Percentiles rank a stretch among this genome's conserved stretches.
phyloP scores from a whole-genome alignment of 306 rosid genomes.

The Astragalus glycyphyllos region DNA sequence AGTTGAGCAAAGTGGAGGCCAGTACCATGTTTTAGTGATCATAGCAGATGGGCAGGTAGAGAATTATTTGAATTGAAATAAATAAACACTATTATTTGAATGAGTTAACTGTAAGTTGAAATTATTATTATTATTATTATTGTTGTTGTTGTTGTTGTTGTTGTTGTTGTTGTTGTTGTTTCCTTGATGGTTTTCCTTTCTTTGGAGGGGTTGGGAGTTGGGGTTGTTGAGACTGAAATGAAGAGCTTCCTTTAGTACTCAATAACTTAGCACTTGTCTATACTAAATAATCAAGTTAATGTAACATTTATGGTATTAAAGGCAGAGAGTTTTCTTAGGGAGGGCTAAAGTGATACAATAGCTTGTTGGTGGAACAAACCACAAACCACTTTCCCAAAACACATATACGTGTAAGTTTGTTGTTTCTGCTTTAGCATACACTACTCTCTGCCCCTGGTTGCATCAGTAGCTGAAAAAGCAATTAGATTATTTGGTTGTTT shows the following conservation, averaged over 20 bases:
- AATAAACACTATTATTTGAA: not conserved
- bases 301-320: slow-evolving; percentile 12
- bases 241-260: slow-evolving; percentile 22
- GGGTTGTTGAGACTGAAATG: slow-evolving; percentile 23
- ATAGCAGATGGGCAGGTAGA: slow-evolving; percentile 97
- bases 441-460: not conserved
- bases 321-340: not conserved
- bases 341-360: not conserved
- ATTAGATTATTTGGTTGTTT: slow-evolving; percentile 13
- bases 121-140: not conserved
- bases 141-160: too few relatives aligned
- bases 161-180: not conserved
- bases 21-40: slow-evolving; percentile 89
- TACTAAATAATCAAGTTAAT: slow-evolving; percentile 18
- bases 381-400: not conserved
- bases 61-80: slow-evolving; percentile 16
- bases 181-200: slow-evolving; percentile 3
- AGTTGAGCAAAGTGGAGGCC: slow-evolving; percentile 94
- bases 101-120: not conserved
- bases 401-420: slow-evolving; percentile 10
- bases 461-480: slow-evolving; percentile 17
- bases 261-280: slow-evolving; percentile 7
- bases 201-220: not conserved
- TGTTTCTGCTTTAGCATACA: slow-evolving; percentile 3
- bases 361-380: not conserved